A percentile compares a stretch with the other conserved stretches of the same genome.
These are phyloP conservation scores for Monilinia fructigena DNA, from an alignment of 2,329 filamentous ascomycete genomes.

Conservation along the genomic window DNA sequence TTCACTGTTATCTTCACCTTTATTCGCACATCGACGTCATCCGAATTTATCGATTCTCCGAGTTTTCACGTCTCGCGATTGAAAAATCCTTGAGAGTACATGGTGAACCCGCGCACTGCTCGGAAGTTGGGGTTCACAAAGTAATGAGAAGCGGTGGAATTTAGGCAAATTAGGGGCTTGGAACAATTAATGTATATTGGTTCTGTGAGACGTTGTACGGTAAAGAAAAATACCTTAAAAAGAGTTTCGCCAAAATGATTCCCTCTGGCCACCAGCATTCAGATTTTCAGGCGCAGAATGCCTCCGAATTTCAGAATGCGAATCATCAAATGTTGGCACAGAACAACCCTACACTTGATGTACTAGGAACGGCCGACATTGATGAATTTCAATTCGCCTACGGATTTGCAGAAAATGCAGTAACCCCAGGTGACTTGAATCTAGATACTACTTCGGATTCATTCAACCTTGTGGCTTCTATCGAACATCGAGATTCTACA, in stretches of 20 bases:
- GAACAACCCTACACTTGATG: conserved; percentile 32
- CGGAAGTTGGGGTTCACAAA: background rate
- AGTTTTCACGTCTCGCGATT: background rate
- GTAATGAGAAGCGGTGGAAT: conserved; percentile 26
- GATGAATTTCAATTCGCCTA: conserved; percentile 55
- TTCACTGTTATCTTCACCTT: background rate
- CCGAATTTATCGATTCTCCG: conserved; percentile 3
- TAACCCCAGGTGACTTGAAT: conserved; percentile 39
- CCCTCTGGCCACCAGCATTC: conserved; percentile 4
- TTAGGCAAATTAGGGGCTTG: background rate
- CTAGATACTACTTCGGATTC: conserved; percentile 33
- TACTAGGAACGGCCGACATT: conserved; percentile 43
- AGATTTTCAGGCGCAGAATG: conserved; percentile 18
- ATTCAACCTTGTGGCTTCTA: conserved; percentile 30
- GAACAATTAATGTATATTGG: conserved; percentile 7
- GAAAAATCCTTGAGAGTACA: background rate
- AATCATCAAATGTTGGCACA: conserved; percentile 22
- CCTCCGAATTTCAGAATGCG: conserved; percentile 10
- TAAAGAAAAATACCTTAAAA: background rate
- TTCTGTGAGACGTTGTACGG: conserved; percentile 6
- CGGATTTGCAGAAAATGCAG: conserved; percentile 44
- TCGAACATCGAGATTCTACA: conserved; percentile 33
- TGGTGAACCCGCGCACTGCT: background rate
- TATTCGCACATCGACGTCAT: conserved; percentile 11
- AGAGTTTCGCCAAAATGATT: conserved; percentile 8